Evolutionary conservation across 805 yeast genomes (phyloP), one percentile per base, ranked within the genome.

Genomic region (Candida maris): DNA sequence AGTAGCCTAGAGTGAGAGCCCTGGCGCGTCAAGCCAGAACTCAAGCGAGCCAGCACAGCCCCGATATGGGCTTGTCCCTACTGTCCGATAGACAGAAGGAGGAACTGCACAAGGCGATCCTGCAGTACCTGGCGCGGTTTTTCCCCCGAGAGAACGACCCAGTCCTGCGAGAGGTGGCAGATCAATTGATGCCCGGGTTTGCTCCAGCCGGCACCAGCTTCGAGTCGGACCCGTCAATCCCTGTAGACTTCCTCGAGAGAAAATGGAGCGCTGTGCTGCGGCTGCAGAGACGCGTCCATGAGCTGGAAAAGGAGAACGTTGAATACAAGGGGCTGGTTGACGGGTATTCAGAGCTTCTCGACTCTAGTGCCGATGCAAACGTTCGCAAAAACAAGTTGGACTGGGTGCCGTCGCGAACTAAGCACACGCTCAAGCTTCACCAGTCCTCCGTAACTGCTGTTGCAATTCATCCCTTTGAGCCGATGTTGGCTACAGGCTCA

Each of bases 261-360:
- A 89, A 88, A 62, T 89, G 97, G 97, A 70, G 81, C 1, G 80
- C 95, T 0, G 91, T 89, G 4, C 69, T 86, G 21, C 66, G 95
- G 30, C 66, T 91, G 20, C 96, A 91, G 60, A 74, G 79, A 44
- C 73, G 76, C 49, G 79, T 81, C 28, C 64, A 81, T 39, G 91
- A 81, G 34, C 59, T 87, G 29, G 95, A 89, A 51, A 61, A 70
- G 14, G 81, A 79, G 31, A 56, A 75, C 4, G 59, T 59, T 13
- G 68, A 71, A 26, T 62, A 80, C 42, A 64, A 73, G 27, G 69
- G 71, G n/a, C 63, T 67, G 12, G 50, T 71, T 14, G 72, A 69
- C 34, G 45, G 22, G 26, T 49, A 51, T 25, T 30, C 45, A 3
- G 46, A 36, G 32, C 37, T 34, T 22, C 47, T 33, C 27, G 45